Evolutionary conservation across 2,329 filamentous ascomycete species (phyloP).

Genomic region (Cyanodermella asteris): DNA sequence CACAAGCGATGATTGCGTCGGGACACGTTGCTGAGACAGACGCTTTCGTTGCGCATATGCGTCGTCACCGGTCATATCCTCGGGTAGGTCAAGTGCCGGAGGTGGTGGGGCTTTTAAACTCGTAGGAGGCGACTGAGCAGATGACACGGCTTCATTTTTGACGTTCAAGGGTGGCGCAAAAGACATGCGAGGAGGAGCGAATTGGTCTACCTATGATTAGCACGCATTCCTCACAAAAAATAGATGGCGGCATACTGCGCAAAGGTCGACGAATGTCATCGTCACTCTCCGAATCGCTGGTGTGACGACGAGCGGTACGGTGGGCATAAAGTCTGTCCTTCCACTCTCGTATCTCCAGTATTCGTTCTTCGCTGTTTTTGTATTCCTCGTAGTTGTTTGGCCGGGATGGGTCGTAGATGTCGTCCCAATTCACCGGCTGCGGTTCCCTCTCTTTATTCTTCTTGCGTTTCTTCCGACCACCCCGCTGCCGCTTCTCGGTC

Average conservation of each 20-base stretch:
- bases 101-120: slow-evolving; percentile 29
- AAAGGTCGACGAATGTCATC: slow-evolving; percentile 24
- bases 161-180: slow-evolving; percentile 30
- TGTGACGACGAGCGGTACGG: slow-evolving; percentile 26
- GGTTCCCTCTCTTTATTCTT: slow-evolving; percentile 44
- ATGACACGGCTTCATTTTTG: slow-evolving; percentile 11
- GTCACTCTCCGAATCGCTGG: slow-evolving; percentile 26
- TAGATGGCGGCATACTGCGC: slow-evolving; percentile 19
- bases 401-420: slow-evolving; percentile 65
- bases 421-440: slow-evolving; percentile 56
- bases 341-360: slow-evolving; percentile 65
- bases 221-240: background rate
- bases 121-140: slow-evolving; percentile 20
- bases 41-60: slow-evolving; percentile 42
- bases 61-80: slow-evolving; percentile 46
- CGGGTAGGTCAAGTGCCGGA: slow-evolving; percentile 23
- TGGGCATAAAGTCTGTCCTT: slow-evolving; percentile 61
- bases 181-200: slow-evolving; percentile 25
- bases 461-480: slow-evolving; percentile 57
- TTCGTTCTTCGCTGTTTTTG: slow-evolving; percentile 60
- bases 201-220: slow-evolving; percentile 18
- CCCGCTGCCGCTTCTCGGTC: slow-evolving; percentile 47
- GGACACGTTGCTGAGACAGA: slow-evolving; percentile 24
- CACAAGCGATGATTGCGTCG: slow-evolving; percentile 14
- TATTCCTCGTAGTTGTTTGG: slow-evolving; percentile 77